Evolutionary conservation across 192 early-diverging fungal species (phyloP), one percentile per base, ranked within the genome.

Genomic region (Dissophora ornata): DNA sequence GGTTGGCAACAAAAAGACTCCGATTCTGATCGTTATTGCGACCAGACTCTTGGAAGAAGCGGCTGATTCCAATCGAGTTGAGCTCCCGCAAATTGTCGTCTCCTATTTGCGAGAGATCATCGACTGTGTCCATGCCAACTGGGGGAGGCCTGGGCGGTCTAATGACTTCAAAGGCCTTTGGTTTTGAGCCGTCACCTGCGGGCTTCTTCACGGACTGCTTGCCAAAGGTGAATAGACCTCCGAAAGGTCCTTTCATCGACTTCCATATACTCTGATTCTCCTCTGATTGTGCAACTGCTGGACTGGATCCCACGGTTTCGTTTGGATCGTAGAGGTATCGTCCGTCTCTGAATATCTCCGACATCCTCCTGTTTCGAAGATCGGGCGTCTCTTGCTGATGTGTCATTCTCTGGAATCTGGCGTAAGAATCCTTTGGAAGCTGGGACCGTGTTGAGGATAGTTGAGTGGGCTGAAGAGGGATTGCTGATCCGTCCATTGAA

Each of bases 11-110:
- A 51, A 77, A 77, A 10, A 77, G 25, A 44, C 47, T 67, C 36
- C 65, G 42, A 25, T 67, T 65, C 38, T 46, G 55, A 0, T 67
- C 59, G 41, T 77, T 67, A 22, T 61, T 64, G 10, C 42, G 57
- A n/a, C 65, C 59, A 18, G 73, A 77, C n/a, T 77, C 73, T 28
- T 77, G 56, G 19, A 77, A 77, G 53, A 77, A 77, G 24, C 73
- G 63, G 57, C 58, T 58, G 47, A 77, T 77, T 18, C 73, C 73
- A 10, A 77, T 16, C 7, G 73, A 77, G 24, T 77, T 67, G 24
- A 77, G 38, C 41, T 77, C 73, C 18, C 65, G 40, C 16, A 77
- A 18, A n/a, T 63, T 57, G 26, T 74, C 71, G 25, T 54, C 73
- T 15, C 73, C 65, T 18, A 29, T 46, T 22, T 62, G 73, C 6